Percentiles rank a stretch among this genome's conserved stretches.
phyloP scores from a whole-genome alignment of 2,329 filamentous ascomycete genomes.

The Chaetomiaceae sp. region DNA sequence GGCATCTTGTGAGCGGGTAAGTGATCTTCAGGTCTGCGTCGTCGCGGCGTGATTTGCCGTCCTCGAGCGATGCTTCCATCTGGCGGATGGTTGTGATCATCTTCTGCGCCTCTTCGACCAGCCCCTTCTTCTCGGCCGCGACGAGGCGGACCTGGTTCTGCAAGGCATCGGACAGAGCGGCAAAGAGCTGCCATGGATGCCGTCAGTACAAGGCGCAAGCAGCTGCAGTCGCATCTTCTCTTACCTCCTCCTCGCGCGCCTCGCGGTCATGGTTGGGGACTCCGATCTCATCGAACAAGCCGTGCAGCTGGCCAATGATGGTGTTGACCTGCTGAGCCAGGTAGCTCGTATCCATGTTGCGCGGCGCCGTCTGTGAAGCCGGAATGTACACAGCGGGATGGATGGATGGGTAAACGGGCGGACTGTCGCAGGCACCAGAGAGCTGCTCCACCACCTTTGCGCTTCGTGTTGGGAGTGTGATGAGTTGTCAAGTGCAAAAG shows the following conservation, averaged over 20 bases:
- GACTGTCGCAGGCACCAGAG: not conserved
- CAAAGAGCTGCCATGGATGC: conserved; percentile 63
- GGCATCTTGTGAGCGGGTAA: conserved; percentile 74
- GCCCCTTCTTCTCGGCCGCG: conserved; percentile 78
- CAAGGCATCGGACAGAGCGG: conserved; percentile 83
- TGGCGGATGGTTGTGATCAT: conserved; percentile 83
- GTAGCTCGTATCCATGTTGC: conserved; percentile 79
- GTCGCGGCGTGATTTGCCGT: conserved; percentile 61
- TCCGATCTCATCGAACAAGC: conserved; percentile 95
- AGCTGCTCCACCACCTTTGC: conserved; percentile 3
- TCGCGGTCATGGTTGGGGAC: conserved; percentile 92
- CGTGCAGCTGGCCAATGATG: conserved; percentile 89
- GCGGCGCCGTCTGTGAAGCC: not conserved
- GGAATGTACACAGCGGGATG: not conserved
- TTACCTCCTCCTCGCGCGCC: conserved; percentile 79
- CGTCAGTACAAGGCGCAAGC: conserved; percentile 20
- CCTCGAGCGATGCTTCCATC: conserved; percentile 87
- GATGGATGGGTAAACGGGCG: not conserved
- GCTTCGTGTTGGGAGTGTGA: conserved; percentile 3
- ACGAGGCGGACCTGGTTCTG: conserved; percentile 85
- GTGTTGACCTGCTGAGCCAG: conserved; percentile 91
- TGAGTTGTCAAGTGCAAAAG: conserved; percentile 13
- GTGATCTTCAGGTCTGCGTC: conserved; percentile 70
- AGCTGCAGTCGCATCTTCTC: too few species aligned
- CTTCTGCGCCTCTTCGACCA: conserved; percentile 84